These are phyloP conservation scores for Trichoderma simmonsii DNA, from an alignment of 2,329 filamentous ascomycete species.

Conservation along the genomic window DNA sequence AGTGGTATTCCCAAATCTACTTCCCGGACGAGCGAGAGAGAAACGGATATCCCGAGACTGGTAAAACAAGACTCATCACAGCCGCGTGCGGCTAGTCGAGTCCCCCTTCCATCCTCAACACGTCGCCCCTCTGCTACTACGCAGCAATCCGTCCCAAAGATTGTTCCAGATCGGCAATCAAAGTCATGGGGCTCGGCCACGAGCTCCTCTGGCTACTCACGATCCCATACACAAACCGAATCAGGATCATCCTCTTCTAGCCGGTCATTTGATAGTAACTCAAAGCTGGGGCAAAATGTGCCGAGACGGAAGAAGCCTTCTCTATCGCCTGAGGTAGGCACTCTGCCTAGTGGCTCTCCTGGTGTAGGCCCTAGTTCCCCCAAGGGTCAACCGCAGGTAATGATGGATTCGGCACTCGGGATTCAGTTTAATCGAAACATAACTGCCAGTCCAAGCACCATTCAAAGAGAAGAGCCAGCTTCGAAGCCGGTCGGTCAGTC, in stretches of 20 bases:
- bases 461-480: slow-evolving; percentile 40
- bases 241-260: slow-evolving; percentile 36
- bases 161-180: slow-evolving; percentile 38
- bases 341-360: slow-evolving; percentile 33
- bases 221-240: slow-evolving; percentile 30
- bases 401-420: slow-evolving; percentile 34
- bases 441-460: slow-evolving; percentile 44
- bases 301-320: slow-evolving; percentile 51
- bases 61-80: slow-evolving; percentile 21
- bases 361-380: slow-evolving; percentile 45
- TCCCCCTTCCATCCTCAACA: slow-evolving; percentile 24
- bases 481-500: slow-evolving; percentile 38
- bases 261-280: slow-evolving; percentile 33
- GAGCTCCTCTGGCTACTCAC: slow-evolving; percentile 32
- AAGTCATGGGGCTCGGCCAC: slow-evolving; percentile 42
- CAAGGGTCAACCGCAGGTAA: slow-evolving; percentile 37
- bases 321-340: slow-evolving; percentile 38
- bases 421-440: slow-evolving; percentile 41
- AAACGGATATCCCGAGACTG: slow-evolving; percentile 21
- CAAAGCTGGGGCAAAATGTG: slow-evolving; percentile 40
- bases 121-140: slow-evolving; percentile 27
- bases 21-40: slow-evolving; percentile 25
- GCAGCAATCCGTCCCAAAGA: slow-evolving; percentile 23
- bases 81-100: slow-evolving; percentile 24
- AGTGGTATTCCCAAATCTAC: slow-evolving; percentile 26